Evolutionary conservation across 2,329 filamentous ascomycete species (phyloP).

Genomic region (Epichloe elymi): DNA sequence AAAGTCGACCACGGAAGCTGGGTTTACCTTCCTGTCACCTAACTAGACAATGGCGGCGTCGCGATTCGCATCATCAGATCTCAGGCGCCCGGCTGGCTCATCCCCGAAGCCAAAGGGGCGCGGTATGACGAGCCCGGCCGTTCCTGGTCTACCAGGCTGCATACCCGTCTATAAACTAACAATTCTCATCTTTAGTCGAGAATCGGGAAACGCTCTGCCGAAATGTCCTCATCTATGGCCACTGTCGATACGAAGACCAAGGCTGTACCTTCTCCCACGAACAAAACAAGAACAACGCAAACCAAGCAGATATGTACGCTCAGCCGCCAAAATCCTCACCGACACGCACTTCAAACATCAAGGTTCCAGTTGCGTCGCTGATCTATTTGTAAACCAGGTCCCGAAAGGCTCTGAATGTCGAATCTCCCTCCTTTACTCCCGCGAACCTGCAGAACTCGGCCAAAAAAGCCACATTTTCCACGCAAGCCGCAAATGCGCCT

Average conservation of each 20-base stretch:
- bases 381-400: constrained; percentile 20
- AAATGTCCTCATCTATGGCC: constrained; percentile 86
- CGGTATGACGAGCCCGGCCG: constrained; percentile 26
- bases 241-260: constrained; percentile 83
- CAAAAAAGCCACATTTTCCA: constrained; percentile 70
- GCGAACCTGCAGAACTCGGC: constrained; percentile 29
- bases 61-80: constrained; percentile 31
- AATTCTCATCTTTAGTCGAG: constrained; percentile 30
- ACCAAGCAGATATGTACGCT: constrained; percentile 38
- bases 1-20: constrained; percentile 25
- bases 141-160: neutral
- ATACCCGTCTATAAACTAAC: constrained; percentile 3
- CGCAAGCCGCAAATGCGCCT: constrained; percentile 79
- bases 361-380: neutral
- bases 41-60: constrained; percentile 32
- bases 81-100: constrained; percentile 38
- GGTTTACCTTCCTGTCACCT: constrained; percentile 14
- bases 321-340: neutral
- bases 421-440: constrained; percentile 91
- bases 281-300: constrained; percentile 40
- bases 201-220: constrained; percentile 85
- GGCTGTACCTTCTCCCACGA: constrained; percentile 89
- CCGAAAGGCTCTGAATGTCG: constrained; percentile 81
- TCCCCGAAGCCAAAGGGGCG: constrained; percentile 42
- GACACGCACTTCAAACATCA: neutral